These are phyloP conservation scores for Fusarium sp. DNA, from an alignment of 2,329 filamentous ascomycete genomes.

Conservation along the genomic window DNA sequence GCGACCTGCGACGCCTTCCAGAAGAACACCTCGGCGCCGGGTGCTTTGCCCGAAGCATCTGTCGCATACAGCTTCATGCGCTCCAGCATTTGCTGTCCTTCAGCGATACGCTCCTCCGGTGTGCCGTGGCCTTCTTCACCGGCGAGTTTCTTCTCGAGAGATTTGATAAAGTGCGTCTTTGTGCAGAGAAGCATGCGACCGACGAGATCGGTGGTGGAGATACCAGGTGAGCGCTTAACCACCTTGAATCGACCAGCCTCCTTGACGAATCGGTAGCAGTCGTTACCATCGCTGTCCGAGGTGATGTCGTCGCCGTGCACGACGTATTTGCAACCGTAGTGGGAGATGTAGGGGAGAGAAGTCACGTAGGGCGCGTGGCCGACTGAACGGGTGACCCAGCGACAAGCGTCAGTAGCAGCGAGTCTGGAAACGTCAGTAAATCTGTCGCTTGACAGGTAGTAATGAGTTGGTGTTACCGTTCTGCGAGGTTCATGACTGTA, in stretches of 20 bases:
- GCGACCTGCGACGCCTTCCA: conserved; percentile 71
- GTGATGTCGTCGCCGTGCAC: conserved; percentile 98
- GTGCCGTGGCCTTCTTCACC: conserved; percentile 79
- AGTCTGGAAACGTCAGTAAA: conserved; percentile 62
- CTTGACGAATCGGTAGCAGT: conserved; percentile 98
- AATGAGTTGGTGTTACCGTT: conserved; percentile 67
- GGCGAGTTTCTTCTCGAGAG: conserved; percentile 72
- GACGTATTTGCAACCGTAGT: conserved; percentile 95
- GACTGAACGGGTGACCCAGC: conserved; percentile 89
- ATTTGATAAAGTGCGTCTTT: conserved; percentile 91
- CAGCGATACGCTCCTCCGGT: conserved; percentile 70
- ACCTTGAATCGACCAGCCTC: conserved; percentile 93
- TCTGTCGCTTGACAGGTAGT: background rate
- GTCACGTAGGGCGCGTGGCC: conserved; percentile 94
- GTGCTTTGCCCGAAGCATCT: conserved; percentile 80
- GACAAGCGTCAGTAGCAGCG: conserved; percentile 91
- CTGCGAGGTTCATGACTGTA: conserved; percentile 92
- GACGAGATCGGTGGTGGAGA: conserved; percentile 97
- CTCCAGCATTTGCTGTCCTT: conserved; percentile 78
- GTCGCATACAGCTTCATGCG: conserved; percentile 88
- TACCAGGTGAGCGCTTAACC: conserved; percentile 94
- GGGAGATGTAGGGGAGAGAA: conserved; percentile 89
- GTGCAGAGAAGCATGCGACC: conserved; percentile 97
- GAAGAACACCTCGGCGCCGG: conserved; percentile 86
- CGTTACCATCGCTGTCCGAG: conserved; percentile 89